Evolutionary conservation across 2,329 filamentous ascomycete genomes (phyloP), one percentile per base, ranked within the genome.

Genomic region (Drechslera avenae): DNA sequence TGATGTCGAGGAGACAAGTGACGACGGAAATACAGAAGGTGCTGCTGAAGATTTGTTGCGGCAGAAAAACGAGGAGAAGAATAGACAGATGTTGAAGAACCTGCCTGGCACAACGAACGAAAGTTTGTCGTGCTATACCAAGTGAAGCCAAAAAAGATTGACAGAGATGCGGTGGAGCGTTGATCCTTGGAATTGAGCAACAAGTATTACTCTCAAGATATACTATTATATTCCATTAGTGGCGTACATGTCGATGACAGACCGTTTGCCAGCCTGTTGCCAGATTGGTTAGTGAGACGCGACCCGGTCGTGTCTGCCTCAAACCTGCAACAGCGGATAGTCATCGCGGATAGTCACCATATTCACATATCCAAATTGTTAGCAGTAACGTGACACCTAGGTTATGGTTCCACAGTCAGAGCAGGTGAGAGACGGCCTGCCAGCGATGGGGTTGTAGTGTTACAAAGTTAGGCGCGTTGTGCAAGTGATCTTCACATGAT

Each of bases 221-320:
- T 46, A 23, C 9, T 23, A 16, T 3, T 19, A 3, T 8, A 21
- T 21, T 9, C 16, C 13, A 16, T 37, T 12, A 9, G 39, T 5
- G 8, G 13, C 32, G 37, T 23, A 47, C 30, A 46, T 21, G 7
- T 49, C 42, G 54, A 56, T 61, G 42, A 52, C 53, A 59, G 54
- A 57, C 47, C 54, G 34, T 17, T 31, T 14, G 34, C 14, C 30
- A n/a, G 5, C 10, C 21, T 23, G 26, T 37, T 14, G 34, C 14
- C 30, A n/a, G 5, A 14, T 16, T 23, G 34, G 16, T 13, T 34
- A 23, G 23, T 19, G 41, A 52, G 50, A 51, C 48, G 35, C 40
- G 21, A 50, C 36, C 37, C n/a, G 47, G 54, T 52, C 39, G 46
- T 33, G 46, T 48, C 41, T 50, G 50, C 48, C 39, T 33, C 34